A percentile compares a stretch with the other conserved stretches of the same genome.
Evolutionary conservation across 148 eudicot genomes (phyloP).

Genomic region (Drosera capensis): DNA sequence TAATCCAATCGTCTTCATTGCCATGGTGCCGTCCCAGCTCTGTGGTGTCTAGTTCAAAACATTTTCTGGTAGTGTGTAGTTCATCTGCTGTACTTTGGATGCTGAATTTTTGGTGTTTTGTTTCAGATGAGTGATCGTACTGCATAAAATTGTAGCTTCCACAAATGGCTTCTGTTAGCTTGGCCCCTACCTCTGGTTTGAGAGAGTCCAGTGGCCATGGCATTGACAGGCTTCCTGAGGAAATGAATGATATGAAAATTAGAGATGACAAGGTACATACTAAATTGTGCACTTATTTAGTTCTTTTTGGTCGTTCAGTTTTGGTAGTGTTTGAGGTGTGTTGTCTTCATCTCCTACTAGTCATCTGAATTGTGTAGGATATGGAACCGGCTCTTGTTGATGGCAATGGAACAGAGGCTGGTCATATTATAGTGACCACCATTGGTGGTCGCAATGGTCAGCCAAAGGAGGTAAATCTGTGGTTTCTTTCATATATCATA

Average conservation of each 20-base stretch:
- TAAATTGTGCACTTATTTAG: neutral
- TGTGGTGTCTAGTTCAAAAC: neutral
- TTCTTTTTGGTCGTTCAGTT: neutral
- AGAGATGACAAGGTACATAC: slow-evolving; percentile 55
- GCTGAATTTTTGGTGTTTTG: neutral
- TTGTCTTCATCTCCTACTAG: neutral
- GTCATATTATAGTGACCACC: slow-evolving; percentile 75
- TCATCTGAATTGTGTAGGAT: slow-evolving; percentile 26
- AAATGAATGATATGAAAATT: slow-evolving; percentile 72
- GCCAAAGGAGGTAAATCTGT: slow-evolving; percentile 53
- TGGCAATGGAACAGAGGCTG: slow-evolving; percentile 80
- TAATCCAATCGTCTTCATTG: neutral
- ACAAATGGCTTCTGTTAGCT: slow-evolving; percentile 45
- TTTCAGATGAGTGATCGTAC: slow-evolving; percentile 12
- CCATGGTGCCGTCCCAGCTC: neutral
- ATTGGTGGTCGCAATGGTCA: slow-evolving; percentile 72
- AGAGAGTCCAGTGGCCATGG: slow-evolving; percentile 34
- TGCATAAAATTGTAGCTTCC: slow-evolving; percentile 5
- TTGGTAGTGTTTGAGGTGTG: neutral
- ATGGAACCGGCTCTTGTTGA: slow-evolving; percentile 57
- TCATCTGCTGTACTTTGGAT: neutral
- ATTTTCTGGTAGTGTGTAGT: too few species aligned
- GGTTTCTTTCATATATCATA: neutral
- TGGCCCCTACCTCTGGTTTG: slow-evolving; percentile 30
- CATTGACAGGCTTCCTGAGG: slow-evolving; percentile 59